Base-by-base conservation (phyloP, 2,329 filamentous ascomycete species). In the Leptosphaerulina australis region DNA sequence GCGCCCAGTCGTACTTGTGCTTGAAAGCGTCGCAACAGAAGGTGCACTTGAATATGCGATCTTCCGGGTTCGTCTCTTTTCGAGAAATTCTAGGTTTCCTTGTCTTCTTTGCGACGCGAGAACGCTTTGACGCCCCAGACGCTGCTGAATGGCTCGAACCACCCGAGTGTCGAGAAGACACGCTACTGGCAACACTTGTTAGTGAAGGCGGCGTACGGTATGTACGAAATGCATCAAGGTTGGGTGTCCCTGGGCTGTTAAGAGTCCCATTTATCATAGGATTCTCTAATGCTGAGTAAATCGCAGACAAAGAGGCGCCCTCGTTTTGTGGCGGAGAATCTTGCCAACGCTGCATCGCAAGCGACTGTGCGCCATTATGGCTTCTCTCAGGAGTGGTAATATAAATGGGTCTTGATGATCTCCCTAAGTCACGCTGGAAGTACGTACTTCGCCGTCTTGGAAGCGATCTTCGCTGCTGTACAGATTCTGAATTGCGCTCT, bases 271-370 rank as follows among this genome's bases (percentile, higher is more conserved):
- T 50, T 45, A 34, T 24, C 41, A 54, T 37, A 4, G 35, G 50
- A 20, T 51, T 50, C 20, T 67, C 73, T 34, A 87, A 74, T 58
- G 84, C 84, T 64, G 82, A 77, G 50, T 79, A 79, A 73, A 87
- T 87, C 72, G 82, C 84, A 30, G 78, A 80, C 33, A 84, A 77
- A 5, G 81, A 77, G 46, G 84, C 84, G 59, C 83, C 81, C 77
- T 87, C 84, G 74, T 86, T 77, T 72, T 86, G 83, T 20, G 84
- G 84, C 25, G 84, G 84, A 46, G 83, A 86, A 58, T 83, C 76
- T 62, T 85, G 80, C 84, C 84, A 87, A 76, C 84, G 76, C 72
- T 87, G 83, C 59, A 87, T 74, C 4, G 84, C 55, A 11, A 63
- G 45, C n/a, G 63, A 60, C 12, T 62, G 61, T 5, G 34, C 30